Evolutionary conservation across 2,329 filamentous ascomycete genomes (phyloP).

Genomic region (Drechslerella coelobrocha): DNA sequence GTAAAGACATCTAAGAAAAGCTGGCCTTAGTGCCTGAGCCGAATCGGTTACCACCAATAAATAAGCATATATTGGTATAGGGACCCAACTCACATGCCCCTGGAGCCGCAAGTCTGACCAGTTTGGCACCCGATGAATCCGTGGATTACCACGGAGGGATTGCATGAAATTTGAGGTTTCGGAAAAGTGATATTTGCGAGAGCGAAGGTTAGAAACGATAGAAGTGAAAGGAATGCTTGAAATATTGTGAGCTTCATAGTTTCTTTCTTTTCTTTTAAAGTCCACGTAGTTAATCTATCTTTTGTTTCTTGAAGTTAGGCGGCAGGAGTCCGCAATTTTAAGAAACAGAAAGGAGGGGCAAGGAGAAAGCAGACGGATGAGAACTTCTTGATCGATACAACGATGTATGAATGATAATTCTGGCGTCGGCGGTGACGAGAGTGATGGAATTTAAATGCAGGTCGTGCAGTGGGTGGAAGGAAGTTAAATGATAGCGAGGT

Average conservation of each 20-base stretch:
- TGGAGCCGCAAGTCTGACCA: slow-evolving; percentile 47
- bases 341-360: no score
- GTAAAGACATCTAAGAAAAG: slow-evolving; percentile 23
- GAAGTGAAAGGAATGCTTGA: slow-evolving; percentile 19
- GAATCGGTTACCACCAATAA: background rate
- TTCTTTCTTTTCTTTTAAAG: background rate
- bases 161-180: slow-evolving; percentile 57
- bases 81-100: slow-evolving; percentile 34
- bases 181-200: slow-evolving; percentile 51
- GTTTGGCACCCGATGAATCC: slow-evolving; percentile 46
- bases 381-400: no score
- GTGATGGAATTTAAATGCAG: no score
- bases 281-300: background rate
- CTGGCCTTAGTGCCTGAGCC: background rate
- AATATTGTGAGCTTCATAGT: slow-evolving; percentile 14
- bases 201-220: slow-evolving; percentile 53
- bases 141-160: slow-evolving; percentile 31
- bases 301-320: background rate
- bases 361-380: no score
- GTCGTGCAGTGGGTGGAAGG: no score
- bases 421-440: no score
- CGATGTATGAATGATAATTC: no score
- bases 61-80: background rate
- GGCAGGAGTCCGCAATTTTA: no score
- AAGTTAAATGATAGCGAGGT: no score